These are phyloP conservation scores for Zizania palustris DNA, from an alignment of 202 grass and related monocot genomes.

Conservation along the genomic window DNA sequence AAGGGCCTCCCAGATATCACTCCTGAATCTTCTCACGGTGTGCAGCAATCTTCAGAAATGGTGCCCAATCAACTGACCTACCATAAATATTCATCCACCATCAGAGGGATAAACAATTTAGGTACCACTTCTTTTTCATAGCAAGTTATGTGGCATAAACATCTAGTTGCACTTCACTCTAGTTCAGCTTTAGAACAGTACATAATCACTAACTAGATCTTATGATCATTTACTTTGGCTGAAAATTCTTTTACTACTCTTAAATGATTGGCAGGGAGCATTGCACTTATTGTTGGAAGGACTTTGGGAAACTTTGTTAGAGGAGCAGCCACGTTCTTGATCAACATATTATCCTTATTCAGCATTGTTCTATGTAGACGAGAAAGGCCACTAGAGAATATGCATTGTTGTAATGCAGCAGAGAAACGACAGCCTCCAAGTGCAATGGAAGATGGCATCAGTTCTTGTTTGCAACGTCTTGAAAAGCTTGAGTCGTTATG, in stretches of 20 bases:
- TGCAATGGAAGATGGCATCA: constrained; percentile 33
- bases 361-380: constrained; percentile 31
- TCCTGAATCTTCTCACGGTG: constrained; percentile 32
- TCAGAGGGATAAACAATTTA: constrained; percentile 31
- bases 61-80: constrained; percentile 15
- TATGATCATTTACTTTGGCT: background rate
- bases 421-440: constrained; percentile 3
- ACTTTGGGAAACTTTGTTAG: constrained; percentile 49
- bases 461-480: constrained; percentile 60
- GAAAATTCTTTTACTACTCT: background rate
- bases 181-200: background rate
- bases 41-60: constrained; percentile 30
- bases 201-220: background rate
- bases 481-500: constrained; percentile 61
- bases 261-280: constrained; percentile 38
- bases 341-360: constrained; percentile 61
- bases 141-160: constrained; percentile 7
- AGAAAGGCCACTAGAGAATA: constrained; percentile 40
- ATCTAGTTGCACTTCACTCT: constrained; percentile 1
- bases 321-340: constrained; percentile 39
- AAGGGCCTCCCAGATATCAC: constrained; percentile 36
- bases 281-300: constrained; percentile 31
- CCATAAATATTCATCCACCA: constrained; percentile 27
- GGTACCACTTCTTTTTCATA: constrained; percentile 40
- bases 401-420: constrained; percentile 18